phyloP scores from a whole-genome alignment of 2,329 filamentous ascomycete genomes.

The Alternaria sp. region DNA sequence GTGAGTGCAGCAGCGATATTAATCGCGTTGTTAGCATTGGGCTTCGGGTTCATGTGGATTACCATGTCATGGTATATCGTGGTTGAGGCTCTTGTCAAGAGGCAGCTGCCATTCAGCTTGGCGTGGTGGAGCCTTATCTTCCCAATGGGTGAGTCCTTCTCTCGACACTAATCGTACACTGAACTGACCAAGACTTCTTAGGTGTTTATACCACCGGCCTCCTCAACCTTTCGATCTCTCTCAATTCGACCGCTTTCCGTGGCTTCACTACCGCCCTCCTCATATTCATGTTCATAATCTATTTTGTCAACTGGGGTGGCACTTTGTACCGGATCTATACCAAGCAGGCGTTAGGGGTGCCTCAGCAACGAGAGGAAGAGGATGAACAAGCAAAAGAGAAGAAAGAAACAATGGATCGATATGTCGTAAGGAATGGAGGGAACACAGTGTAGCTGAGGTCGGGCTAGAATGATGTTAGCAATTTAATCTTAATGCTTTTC shows the following conservation, averaged over 20 bases:
- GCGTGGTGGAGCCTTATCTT: conserved; percentile 31
- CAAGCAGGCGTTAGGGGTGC: conserved; percentile 22
- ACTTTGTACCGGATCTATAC: conserved; percentile 20
- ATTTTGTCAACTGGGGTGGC: conserved; percentile 27
- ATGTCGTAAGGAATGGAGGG: neutral
- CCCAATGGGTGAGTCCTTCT: conserved; percentile 21
- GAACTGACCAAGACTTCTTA: neutral
- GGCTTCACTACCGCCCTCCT: conserved; percentile 20
- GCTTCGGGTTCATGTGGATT: conserved; percentile 27
- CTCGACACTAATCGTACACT: neutral
- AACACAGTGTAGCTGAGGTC: neutral
- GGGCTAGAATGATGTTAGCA: neutral
- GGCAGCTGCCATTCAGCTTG: conserved; percentile 22
- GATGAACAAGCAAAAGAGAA: conserved; percentile 18
- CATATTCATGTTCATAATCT: conserved; percentile 23
- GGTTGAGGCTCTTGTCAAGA: conserved; percentile 19
- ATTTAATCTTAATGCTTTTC: neutral
- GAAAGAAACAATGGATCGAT: conserved; percentile 3
- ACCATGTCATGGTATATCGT: conserved; percentile 25
- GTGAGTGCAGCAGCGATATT: conserved; percentile 17
- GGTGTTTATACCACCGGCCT: conserved; percentile 25
- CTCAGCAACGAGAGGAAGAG: conserved; percentile 27
- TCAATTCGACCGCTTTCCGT: conserved; percentile 26
- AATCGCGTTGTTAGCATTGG: conserved; percentile 20
- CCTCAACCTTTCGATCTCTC: conserved; percentile 23